Evolutionary conservation across 1,284 basidiomycete species (phyloP).

Genomic region (Ceratobasidium sp.): DNA sequence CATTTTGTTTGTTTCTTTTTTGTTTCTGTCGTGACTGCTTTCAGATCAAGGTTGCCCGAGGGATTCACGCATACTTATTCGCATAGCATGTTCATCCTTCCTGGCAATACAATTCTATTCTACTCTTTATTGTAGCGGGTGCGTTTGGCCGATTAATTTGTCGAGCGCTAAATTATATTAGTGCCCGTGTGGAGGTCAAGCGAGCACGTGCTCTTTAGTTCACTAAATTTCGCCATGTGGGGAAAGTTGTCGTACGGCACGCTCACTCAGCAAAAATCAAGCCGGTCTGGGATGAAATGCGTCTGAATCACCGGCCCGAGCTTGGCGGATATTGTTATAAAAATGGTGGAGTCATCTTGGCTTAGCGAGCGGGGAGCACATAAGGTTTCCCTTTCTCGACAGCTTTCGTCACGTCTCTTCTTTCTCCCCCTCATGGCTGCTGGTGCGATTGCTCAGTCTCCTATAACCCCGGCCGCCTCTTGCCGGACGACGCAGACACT

Average conservation of each 20-base stretch:
- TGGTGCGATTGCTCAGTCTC: neutral
- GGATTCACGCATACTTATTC: constrained; percentile 47
- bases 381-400: neutral
- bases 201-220: neutral
- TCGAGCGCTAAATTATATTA: too few relatives aligned
- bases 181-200: neutral
- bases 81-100: constrained; percentile 45
- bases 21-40: constrained; percentile 12
- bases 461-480: constrained; percentile 6
- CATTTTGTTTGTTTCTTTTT: constrained; percentile 9
- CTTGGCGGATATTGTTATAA: neutral
- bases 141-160: neutral
- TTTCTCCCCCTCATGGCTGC: neutral
- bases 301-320: neutral
- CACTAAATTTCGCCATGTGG: neutral
- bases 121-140: neutral
- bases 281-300: constrained; percentile 14
- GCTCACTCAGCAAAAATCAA: constrained; percentile 37
- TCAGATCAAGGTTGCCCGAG: constrained; percentile 30
- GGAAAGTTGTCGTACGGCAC: constrained; percentile 6
- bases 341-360: constrained; percentile 12
- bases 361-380: neutral
- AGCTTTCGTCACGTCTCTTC: neutral
- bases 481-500: neutral
- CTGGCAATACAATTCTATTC: constrained; percentile 43